phyloP scores from a whole-genome alignment of 2,329 filamentous ascomycete species.

The Capronia epimyces region DNA sequence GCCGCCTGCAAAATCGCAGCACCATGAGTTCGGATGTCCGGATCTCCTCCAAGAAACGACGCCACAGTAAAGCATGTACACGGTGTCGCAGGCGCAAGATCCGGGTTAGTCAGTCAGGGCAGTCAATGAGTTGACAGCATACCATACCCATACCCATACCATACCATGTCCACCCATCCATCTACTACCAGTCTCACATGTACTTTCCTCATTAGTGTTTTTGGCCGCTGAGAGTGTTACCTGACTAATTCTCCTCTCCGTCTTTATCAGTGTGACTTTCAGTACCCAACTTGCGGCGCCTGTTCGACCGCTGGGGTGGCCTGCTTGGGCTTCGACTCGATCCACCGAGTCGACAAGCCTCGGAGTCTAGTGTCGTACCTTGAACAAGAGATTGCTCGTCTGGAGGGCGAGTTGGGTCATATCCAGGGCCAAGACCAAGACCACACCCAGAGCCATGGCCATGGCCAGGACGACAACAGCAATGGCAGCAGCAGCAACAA shows the following conservation, averaged over 20 bases:
- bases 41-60: background rate
- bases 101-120: no score
- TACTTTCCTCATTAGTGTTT: no score
- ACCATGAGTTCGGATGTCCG: background rate
- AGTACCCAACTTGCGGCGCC: constrained; percentile 26
- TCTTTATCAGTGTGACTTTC: constrained; percentile 18
- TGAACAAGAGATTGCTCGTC: constrained; percentile 30
- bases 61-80: constrained; percentile 19
- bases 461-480: no score
- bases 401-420: constrained; percentile 25
- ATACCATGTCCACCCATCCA: no score
- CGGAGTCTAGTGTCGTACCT: constrained; percentile 30
- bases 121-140: no score
- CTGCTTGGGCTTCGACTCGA: constrained; percentile 27
- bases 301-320: constrained; percentile 18
- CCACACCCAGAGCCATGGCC: no score
- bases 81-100: constrained; percentile 23
- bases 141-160: no score
- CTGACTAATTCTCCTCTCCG: background rate
- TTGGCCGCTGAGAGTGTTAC: no score
- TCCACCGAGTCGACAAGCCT: constrained; percentile 21
- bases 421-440: background rate
- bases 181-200: no score
- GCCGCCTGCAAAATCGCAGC: no score
- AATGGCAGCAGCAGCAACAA: background rate